Conservation (phyloP, 1,139 yeast genomes). For the Nakaseomyces delphensis region DNA sequence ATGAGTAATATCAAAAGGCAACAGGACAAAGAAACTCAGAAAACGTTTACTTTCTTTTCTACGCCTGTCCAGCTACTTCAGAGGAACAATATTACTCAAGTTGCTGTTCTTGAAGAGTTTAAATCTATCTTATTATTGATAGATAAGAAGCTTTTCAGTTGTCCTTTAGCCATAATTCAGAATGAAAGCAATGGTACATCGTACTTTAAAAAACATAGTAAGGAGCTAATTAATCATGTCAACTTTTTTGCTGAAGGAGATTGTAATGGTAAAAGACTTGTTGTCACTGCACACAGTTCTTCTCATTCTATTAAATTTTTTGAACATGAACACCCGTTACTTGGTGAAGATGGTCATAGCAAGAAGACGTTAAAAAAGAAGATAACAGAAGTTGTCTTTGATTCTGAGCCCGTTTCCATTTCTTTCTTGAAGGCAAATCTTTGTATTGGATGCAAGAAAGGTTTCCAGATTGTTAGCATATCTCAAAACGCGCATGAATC, state of each 20-base stretch:
- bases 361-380: conserved; percentile 63
- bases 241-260: conserved; percentile 88
- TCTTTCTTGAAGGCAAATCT: conserved; percentile 81
- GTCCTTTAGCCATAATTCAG: conserved; percentile 70
- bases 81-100: conserved; percentile 72
- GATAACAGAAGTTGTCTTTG: conserved; percentile 68
- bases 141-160: conserved; percentile 75
- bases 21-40: conserved; percentile 31
- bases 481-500: conserved; percentile 56
- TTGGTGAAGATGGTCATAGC: conserved; percentile 35
- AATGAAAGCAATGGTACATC: conserved; percentile 47
- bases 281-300: conserved; percentile 77
- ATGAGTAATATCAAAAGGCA: conserved; percentile 50
- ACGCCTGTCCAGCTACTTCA: conserved; percentile 74
- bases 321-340: conserved; percentile 34
- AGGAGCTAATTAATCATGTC: conserved; percentile 74
- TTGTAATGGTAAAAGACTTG: conserved; percentile 78
- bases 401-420: conserved; percentile 84
- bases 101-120: conserved; percentile 88
- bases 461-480: conserved; percentile 80
- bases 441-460: conserved; percentile 93
- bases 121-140: conserved; percentile 72
- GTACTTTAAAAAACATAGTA: conserved; percentile 49
- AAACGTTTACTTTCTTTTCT: conserved; percentile 47
- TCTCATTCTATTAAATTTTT: conserved; percentile 74